phyloP scores from a whole-genome alignment of 2,329 filamentous ascomycete species.

The Paecilomyces sp. region DNA sequence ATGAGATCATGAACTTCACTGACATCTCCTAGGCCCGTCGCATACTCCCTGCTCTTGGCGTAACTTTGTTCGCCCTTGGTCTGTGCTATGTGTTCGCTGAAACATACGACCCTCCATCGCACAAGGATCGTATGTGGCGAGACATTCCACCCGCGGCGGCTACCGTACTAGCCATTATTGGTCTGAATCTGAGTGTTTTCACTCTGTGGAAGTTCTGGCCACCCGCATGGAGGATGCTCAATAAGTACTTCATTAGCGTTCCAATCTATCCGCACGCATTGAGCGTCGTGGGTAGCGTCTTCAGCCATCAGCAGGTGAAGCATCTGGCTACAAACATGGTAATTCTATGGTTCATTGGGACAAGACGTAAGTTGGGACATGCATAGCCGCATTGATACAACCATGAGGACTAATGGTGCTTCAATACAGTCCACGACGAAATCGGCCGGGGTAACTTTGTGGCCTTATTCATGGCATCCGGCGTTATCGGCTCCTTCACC shows the following conservation, averaged over 20 bases:
- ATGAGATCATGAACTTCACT: not conserved
- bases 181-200: slow-evolving; percentile 44
- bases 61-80: slow-evolving; percentile 30
- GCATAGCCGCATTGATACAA: no score
- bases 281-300: slow-evolving; percentile 47
- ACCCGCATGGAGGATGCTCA: slow-evolving; percentile 49
- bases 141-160: slow-evolving; percentile 44
- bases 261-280: slow-evolving; percentile 47
- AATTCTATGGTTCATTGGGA: slow-evolving; percentile 48
- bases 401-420: no score
- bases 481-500: slow-evolving; percentile 39
- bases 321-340: slow-evolving; percentile 51
- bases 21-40: slow-evolving; percentile 29
- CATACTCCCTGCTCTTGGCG: slow-evolving; percentile 39
- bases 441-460: slow-evolving; percentile 51
- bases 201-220: slow-evolving; percentile 45
- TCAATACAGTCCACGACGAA: slow-evolving; percentile 43
- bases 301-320: slow-evolving; percentile 48
- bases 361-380: slow-evolving; percentile 29
- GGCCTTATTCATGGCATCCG: slow-evolving; percentile 44
- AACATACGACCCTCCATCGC: slow-evolving; percentile 43
- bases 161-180: slow-evolving; percentile 45
- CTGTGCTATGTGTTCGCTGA: slow-evolving; percentile 39
- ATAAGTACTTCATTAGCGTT: slow-evolving; percentile 49
- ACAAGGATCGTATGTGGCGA: slow-evolving; percentile 43